Conservation (phyloP, 2,329 filamentous ascomycete genomes). For the Colletotrichum karsti region DNA sequence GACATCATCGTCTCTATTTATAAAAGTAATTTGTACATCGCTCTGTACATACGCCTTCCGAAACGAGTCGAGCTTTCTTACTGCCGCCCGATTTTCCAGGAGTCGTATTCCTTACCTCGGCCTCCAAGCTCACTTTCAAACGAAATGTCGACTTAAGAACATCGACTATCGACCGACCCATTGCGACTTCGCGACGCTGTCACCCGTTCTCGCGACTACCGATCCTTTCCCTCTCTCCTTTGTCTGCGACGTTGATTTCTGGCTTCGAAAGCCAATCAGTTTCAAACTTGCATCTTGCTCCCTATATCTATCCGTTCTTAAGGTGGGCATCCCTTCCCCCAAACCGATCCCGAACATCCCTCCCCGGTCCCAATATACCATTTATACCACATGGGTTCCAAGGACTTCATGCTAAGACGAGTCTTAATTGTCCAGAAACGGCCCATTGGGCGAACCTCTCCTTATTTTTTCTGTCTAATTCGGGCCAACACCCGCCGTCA, state of each 20-base stretch:
- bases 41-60: neutral
- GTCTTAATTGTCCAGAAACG: neutral
- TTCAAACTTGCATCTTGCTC: slow-evolving; percentile 4
- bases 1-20: neutral
- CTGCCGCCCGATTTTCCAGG: neutral
- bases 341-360: slow-evolving; percentile 20
- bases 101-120: slow-evolving; percentile 16
- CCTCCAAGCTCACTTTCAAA: slow-evolving; percentile 8
- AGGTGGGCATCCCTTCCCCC: slow-evolving; percentile 19
- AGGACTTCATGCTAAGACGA: slow-evolving; percentile 13
- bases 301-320: slow-evolving; percentile 18
- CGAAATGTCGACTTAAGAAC: slow-evolving; percentile 16
- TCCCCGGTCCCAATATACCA: slow-evolving; percentile 10
- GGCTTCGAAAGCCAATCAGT: slow-evolving; percentile 23
- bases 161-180: neutral
- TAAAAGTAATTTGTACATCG: slow-evolving; percentile 7
- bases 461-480: neutral
- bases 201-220: slow-evolving; percentile 8
- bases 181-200: slow-evolving; percentile 11
- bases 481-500: neutral
- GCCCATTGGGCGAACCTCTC: slow-evolving; percentile 3
- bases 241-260: slow-evolving; percentile 5
- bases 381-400: neutral
- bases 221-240: neutral
- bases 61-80: neutral